Percentiles rank a stretch among this genome's conserved stretches.
Conservation (phyloP, 1,284 basidiomycete genomes). For the Uromyces viciae-fabae region DNA sequence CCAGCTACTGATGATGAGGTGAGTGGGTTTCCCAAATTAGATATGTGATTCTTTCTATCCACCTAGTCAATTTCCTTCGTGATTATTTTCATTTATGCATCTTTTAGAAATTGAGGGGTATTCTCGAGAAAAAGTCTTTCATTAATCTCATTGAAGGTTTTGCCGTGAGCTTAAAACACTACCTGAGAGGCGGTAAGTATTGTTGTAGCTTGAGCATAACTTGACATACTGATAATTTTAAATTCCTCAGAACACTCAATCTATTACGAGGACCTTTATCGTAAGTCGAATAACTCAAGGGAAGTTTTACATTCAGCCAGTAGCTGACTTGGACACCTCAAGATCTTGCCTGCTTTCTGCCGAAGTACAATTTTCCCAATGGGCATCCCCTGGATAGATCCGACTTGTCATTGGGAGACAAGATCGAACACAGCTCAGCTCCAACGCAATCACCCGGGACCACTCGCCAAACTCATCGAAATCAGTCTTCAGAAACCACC, state of each 20-base stretch:
- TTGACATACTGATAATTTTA: not conserved
- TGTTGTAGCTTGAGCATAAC: not conserved
- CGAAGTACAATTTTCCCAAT: constrained; percentile 23
- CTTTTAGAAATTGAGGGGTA: not conserved
- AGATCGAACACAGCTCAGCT: not conserved
- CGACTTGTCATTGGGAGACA: not conserved
- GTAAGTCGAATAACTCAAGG: not conserved
- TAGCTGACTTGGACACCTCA: not conserved
- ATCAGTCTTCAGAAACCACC: too few relatives aligned
- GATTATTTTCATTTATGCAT: not conserved
- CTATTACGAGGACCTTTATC: constrained; percentile 38
- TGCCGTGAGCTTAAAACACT: constrained; percentile 33
- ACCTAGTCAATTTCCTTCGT: not conserved
- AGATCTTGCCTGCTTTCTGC: constrained; percentile 37
- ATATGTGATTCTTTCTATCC: not conserved
- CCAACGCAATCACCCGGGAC: too few relatives aligned
- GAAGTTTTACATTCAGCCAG: not conserved
- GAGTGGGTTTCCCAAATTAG: constrained; percentile 1
- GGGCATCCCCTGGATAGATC: constrained; percentile 17
- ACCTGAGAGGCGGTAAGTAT: constrained; percentile 34
- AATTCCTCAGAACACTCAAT: constrained; percentile 20
- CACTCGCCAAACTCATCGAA: not conserved
- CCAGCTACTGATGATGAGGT: not conserved
- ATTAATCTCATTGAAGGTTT: constrained; percentile 39
- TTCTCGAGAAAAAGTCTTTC: constrained; percentile 36